Percentiles rank a stretch among this genome's conserved stretches.
Conservation (phyloP, 805 yeast species). For the Starmerella geochares region DNA sequence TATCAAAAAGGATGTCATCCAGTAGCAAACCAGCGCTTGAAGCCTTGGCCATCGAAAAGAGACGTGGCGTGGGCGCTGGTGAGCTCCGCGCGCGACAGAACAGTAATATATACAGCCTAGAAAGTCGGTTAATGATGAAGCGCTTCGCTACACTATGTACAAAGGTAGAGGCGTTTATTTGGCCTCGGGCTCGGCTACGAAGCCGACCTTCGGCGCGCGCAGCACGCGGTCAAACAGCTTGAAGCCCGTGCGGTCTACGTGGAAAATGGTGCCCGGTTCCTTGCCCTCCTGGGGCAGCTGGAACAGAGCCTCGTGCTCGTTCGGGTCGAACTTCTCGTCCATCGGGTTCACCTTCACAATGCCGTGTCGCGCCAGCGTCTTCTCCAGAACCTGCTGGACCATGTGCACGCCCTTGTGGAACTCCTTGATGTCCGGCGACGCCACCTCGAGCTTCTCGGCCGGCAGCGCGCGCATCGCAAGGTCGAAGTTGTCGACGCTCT, state of each 20-base stretch:
- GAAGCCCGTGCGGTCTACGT: conserved; percentile 85
- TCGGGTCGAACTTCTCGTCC: conserved; percentile 82
- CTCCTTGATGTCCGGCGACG: conserved; percentile 44
- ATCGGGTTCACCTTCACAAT: conserved; percentile 69
- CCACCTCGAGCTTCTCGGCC: conserved; percentile 33
- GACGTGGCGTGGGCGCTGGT: too few species aligned
- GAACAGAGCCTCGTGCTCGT: conserved; percentile 85
- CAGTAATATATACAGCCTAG: too few species aligned
- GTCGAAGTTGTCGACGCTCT: conserved; percentile 80
- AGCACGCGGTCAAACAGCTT: conserved; percentile 76
- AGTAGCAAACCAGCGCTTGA: too few species aligned
- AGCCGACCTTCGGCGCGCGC: conserved; percentile 93
- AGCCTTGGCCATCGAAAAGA: too few species aligned
- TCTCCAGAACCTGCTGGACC: conserved; percentile 79
- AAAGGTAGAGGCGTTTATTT: not conserved
- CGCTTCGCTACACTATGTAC: too few species aligned
- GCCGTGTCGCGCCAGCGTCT: conserved; percentile 73
- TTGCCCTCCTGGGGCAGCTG: conserved; percentile 77
- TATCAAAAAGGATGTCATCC: too few species aligned
- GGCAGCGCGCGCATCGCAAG: conserved; percentile 66
- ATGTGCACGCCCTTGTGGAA: conserved; percentile 80
- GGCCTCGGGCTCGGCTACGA: conserved; percentile 38
- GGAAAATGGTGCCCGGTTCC: conserved; percentile 86
- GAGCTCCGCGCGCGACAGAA: too few species aligned
- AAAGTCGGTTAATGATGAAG: too few species aligned